Base-by-base conservation (phyloP, 2,329 filamentous ascomycete genomes). In the Ophiostoma ulmi region DNA sequence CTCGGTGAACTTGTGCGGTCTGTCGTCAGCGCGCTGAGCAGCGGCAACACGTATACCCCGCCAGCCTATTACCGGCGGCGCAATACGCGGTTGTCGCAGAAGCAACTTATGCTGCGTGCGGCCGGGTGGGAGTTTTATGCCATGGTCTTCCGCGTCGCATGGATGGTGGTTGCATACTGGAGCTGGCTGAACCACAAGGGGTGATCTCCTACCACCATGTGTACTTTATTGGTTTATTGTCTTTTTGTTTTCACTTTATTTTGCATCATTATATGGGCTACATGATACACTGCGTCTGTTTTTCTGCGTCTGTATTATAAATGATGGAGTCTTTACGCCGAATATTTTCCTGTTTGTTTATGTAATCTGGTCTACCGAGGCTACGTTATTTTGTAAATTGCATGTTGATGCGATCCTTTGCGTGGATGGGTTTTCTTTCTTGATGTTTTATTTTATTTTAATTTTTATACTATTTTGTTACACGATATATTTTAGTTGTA, bases 131-230 rank as follows among this genome's bases (percentile, higher is more conserved):
- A 94, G 78, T 79, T 93, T 52, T 84, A 83, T 79, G 84, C 82
- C 10, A 89, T 86, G 64, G 75, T 89, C 22, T 88, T 86, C 80
- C 82, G 86, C 67, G 88, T 93, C 3, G 83, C 83, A 6, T 87
- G 86, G 83, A 85, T 91, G 78, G 87, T 87, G 26, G 78, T 89
- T 64, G 74, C 81, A 17, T 88, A 88, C 78, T 95, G 91, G 83
- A 82, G 83, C 39, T 91, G 88, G 80, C 80, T 94, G 75, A 83
- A 89, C 71, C 87, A 85, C 80, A 84, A 83, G 76, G 89, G 89
- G 7, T 75, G 52, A 70, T 44, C 5, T 44, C 31, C 31, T 31
- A 31, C 31, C 31, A 14, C 31, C 22, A 4, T 36, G 44, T 36
- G 55, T 44, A 58, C n/a, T 20, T 35, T n/a, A 66, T n/a, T 39